A percentile compares a stretch with the other conserved stretches of the same genome.
Evolutionary conservation across 768 basidiomycete species (phyloP).

Genomic region (Agaricus sinodeliciosus): DNA sequence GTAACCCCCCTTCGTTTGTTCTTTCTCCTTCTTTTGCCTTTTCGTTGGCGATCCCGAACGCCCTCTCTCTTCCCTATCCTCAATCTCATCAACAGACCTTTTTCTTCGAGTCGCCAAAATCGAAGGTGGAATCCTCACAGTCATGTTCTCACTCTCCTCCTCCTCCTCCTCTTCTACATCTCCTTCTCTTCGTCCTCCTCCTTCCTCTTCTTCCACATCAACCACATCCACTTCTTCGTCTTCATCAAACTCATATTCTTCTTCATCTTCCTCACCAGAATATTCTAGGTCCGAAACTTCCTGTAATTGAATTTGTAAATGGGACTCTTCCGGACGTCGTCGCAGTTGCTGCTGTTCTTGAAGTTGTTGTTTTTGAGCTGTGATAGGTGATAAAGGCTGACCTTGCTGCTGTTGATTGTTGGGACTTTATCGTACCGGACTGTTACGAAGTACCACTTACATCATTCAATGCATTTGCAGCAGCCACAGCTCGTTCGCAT

Average conservation of each 20-base stretch:
- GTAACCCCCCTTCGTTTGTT: neutral
- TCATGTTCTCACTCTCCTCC: neutral
- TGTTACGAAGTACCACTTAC: constrained; percentile 11
- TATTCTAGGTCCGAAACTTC: constrained; percentile 17
- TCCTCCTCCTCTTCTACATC: constrained; percentile 11
- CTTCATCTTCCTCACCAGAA: constrained; percentile 14
- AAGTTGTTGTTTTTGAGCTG: neutral
- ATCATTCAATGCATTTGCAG: constrained; percentile 34
- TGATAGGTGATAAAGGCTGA: neutral
- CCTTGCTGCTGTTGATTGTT: neutral
- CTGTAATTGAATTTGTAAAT: constrained; percentile 16
- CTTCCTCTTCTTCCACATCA: neutral
- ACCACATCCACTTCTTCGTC: neutral
- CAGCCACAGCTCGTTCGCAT: constrained; percentile 61
- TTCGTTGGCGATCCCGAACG: constrained; percentile 3
- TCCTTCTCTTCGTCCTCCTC: constrained; percentile 5
- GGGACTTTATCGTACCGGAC: too few relatives aligned
- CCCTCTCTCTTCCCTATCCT: neutral
- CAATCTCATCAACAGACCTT: constrained; percentile 22
- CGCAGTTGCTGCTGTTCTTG: neutral
- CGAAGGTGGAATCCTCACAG: constrained; percentile 1
- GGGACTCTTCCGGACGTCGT: constrained; percentile 3
- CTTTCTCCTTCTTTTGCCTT: neutral
- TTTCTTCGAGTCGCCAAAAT: constrained; percentile 11
- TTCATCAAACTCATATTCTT: constrained; percentile 9